phyloP scores from a whole-genome alignment of 768 basidiomycete genomes.

The Leccinum arenicola region DNA sequence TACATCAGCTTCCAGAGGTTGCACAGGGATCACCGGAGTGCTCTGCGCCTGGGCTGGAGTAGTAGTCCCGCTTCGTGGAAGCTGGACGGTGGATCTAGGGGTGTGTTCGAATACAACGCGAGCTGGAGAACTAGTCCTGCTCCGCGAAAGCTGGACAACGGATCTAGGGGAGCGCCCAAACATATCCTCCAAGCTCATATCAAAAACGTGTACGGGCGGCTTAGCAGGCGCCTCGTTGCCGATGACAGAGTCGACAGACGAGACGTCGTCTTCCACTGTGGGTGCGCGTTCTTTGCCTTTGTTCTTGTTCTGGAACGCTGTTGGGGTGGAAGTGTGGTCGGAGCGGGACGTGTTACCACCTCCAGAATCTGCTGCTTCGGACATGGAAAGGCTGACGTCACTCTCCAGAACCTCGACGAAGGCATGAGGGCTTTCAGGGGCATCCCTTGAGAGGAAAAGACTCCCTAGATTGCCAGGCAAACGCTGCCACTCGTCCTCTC shows the following conservation, averaged over 20 bases:
- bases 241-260: slow-evolving; percentile 42
- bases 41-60: slow-evolving; percentile 37
- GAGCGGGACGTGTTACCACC: slow-evolving; percentile 32
- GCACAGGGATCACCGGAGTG: slow-evolving; percentile 38
- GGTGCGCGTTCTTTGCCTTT: slow-evolving; percentile 41
- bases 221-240: slow-evolving; percentile 47
- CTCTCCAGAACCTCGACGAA: slow-evolving; percentile 58
- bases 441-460: slow-evolving; percentile 35
- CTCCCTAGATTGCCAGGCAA: slow-evolving; percentile 43
- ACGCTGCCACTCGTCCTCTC: slow-evolving; percentile 65
- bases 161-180: slow-evolving; percentile 21
- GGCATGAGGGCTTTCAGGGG: slow-evolving; percentile 51
- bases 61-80: slow-evolving; percentile 19
- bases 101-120: slow-evolving; percentile 9
- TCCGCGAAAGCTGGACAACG: slow-evolving; percentile 11
- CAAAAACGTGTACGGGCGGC: slow-evolving; percentile 59
- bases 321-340: slow-evolving; percentile 18
- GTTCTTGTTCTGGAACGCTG: slow-evolving; percentile 39
- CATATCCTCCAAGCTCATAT: slow-evolving; percentile 33
- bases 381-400: slow-evolving; percentile 35
- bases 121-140: slow-evolving; percentile 28
- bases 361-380: slow-evolving; percentile 30
- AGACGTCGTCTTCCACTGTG: slow-evolving; percentile 32
- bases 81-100: slow-evolving; percentile 7
- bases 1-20: slow-evolving; percentile 17